These are phyloP conservation scores for Drechslerella dactyloides DNA, from an alignment of 2,329 filamentous ascomycete species.

Conservation along the genomic window DNA sequence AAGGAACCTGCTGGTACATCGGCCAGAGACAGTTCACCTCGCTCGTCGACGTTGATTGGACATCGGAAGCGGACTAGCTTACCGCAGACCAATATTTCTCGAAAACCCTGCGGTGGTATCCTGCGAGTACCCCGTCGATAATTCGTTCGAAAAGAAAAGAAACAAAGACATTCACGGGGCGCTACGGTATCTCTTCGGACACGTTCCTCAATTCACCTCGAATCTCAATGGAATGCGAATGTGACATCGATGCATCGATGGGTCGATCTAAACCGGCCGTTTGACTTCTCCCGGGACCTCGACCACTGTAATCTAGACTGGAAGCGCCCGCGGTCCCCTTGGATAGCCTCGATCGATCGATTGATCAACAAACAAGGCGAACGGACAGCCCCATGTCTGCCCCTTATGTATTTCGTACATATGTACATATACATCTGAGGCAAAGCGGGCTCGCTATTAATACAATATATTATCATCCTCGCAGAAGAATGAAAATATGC, in stretches of 20 bases:
- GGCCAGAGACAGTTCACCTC: constrained; percentile 3
- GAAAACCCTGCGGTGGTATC: not conserved
- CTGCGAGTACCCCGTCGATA: not conserved
- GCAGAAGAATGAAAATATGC: too few relatives aligned
- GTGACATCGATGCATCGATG: constrained; percentile 3
- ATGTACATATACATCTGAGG: not conserved
- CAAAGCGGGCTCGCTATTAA: not conserved
- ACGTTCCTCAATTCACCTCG: not conserved
- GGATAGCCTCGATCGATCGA: constrained; percentile 6
- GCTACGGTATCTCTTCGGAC: not conserved
- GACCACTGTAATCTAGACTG: constrained; percentile 1
- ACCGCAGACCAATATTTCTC: constrained; percentile 1
- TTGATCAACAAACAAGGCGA: constrained; percentile 3
- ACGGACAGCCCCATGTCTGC: not conserved
- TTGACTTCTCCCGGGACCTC: not conserved
- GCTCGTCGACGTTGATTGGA: constrained; percentile 8
- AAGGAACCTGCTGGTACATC: constrained; percentile 38
- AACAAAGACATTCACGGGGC: too few relatives aligned
- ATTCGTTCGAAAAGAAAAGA: not conserved
- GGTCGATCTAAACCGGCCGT: not conserved
- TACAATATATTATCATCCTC: not conserved
- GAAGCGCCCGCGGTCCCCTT: constrained; percentile 3
- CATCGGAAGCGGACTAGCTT: not conserved
- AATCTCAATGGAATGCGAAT: constrained; percentile 6
- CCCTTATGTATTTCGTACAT: not conserved